A percentile compares a stretch with the other conserved stretches of the same genome.
Conservation (phyloP, 2,329 filamentous ascomycete species). For the Hypoxylon sp. region DNA sequence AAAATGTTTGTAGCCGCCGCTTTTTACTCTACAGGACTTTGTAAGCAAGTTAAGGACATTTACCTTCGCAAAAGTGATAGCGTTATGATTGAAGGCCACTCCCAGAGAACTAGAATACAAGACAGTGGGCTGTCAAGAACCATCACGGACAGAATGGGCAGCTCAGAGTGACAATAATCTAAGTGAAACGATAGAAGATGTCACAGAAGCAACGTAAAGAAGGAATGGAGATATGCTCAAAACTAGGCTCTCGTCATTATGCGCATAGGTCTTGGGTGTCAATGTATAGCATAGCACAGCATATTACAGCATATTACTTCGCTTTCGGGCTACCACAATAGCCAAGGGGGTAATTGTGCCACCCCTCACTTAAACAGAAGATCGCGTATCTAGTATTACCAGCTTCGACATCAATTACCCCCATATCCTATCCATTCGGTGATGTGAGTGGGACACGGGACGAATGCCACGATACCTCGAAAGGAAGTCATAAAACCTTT, state of each 20-base stretch:
- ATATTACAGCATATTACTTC: too few relatives aligned
- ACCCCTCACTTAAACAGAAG: too few relatives aligned
- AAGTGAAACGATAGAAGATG: neutral
- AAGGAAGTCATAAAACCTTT: too few relatives aligned
- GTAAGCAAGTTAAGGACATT: neutral
- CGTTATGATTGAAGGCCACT: neutral
- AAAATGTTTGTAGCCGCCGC: neutral
- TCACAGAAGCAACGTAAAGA: neutral
- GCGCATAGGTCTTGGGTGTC: neutral
- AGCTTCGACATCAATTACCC: too few relatives aligned
- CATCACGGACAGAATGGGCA: neutral
- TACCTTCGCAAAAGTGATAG: neutral
- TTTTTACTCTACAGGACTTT: neutral
- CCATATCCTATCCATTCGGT: too few relatives aligned
- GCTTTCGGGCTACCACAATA: too few relatives aligned
- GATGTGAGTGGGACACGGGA: too few relatives aligned
- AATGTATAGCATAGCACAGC: slow-evolving; percentile 22
- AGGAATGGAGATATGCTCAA: neutral
- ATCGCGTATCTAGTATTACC: too few relatives aligned
- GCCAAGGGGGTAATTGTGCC: too few relatives aligned
- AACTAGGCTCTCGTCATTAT: neutral
- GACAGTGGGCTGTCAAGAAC: neutral
- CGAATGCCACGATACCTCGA: too few relatives aligned
- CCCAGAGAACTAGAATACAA: neutral
- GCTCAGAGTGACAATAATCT: neutral